These are phyloP conservation scores for Aspergillus sparsus DNA, from an alignment of 495 filamentous ascomycete species.

Conservation along the genomic window DNA sequence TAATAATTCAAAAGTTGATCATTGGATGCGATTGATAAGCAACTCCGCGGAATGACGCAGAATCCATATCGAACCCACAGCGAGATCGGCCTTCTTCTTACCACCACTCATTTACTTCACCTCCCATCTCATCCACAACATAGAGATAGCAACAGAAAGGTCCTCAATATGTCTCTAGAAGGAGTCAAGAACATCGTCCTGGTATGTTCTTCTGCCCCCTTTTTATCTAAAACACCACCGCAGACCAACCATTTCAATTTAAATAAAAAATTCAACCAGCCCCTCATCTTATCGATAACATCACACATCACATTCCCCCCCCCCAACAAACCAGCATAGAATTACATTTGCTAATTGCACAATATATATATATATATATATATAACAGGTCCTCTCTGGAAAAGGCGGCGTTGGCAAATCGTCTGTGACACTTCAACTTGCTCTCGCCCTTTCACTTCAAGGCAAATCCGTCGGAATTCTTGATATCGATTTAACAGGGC, in stretches of 20 bases:
- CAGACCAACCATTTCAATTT: conserved; percentile 1
- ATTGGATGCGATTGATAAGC: conserved; percentile 45
- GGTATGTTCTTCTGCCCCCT: conserved; percentile 35
- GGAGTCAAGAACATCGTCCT: conserved; percentile 56
- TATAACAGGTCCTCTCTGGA: conserved; percentile 73
- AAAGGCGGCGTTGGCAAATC: conserved; percentile 99
- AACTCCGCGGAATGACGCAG: conserved; percentile 36
- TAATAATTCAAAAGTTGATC: no score
- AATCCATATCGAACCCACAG: conserved; percentile 16
- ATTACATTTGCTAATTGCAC: neutral
- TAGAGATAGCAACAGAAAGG: neutral
- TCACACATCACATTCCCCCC: neutral
- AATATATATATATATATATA: neutral
- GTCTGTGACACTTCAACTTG: conserved; percentile 91
- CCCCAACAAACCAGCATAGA: neutral
- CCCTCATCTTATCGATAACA: conserved; percentile 50
- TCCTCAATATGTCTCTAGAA: conserved; percentile 46
- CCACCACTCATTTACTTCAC: conserved; percentile 16
- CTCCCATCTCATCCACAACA: conserved; percentile 2
- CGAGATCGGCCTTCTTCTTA: conserved; percentile 35
- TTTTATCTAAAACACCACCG: neutral
- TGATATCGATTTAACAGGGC: conserved; percentile 94
- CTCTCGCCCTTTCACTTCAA: conserved; percentile 80
- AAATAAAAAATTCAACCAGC: conserved; percentile 22
- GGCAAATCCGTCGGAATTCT: conserved; percentile 90